These are phyloP conservation scores for Starmerella roubikii DNA, from an alignment of 805 yeast genomes.

Conservation along the genomic window DNA sequence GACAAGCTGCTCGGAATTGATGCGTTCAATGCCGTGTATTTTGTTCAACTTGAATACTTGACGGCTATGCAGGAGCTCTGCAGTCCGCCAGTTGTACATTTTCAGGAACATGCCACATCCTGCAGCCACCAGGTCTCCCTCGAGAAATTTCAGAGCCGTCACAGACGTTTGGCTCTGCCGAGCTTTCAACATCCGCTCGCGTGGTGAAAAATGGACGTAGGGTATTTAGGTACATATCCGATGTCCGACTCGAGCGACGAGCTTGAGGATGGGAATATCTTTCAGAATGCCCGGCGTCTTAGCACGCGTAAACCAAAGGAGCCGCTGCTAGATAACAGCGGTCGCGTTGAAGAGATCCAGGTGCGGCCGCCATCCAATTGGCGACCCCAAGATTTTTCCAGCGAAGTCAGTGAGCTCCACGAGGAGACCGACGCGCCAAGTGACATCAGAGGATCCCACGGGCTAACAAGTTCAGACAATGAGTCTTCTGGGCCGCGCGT, in stretches of 20 bases:
- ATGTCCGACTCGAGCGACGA: background rate
- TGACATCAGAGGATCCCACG: too few species aligned
- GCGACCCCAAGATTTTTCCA: too few species aligned
- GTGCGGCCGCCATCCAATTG: too few species aligned
- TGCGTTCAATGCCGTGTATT: conserved; percentile 52
- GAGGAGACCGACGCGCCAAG: too few species aligned
- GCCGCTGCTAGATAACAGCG: background rate
- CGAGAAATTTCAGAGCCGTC: conserved; percentile 40
- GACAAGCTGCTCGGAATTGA: conserved; percentile 21
- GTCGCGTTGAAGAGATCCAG: too few species aligned
- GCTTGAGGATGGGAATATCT: background rate
- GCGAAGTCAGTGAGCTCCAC: too few species aligned
- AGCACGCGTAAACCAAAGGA: background rate
- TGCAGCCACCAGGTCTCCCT: conserved; percentile 33
- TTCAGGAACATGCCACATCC: conserved; percentile 64
- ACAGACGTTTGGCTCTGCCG: conserved; percentile 39
- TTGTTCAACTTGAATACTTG: conserved; percentile 57
- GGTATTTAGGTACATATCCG: background rate
- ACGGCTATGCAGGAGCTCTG: conserved; percentile 28
- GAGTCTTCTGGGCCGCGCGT: too few species aligned
- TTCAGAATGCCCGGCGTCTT: conserved; percentile 1
- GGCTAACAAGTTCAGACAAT: too few species aligned
- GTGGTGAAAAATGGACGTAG: too few species aligned
- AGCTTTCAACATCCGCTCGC: background rate
- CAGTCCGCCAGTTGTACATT: conserved; percentile 35